Conservation (phyloP, 1,284 basidiomycete genomes). For the Fomitopsis pinicola region DNA sequence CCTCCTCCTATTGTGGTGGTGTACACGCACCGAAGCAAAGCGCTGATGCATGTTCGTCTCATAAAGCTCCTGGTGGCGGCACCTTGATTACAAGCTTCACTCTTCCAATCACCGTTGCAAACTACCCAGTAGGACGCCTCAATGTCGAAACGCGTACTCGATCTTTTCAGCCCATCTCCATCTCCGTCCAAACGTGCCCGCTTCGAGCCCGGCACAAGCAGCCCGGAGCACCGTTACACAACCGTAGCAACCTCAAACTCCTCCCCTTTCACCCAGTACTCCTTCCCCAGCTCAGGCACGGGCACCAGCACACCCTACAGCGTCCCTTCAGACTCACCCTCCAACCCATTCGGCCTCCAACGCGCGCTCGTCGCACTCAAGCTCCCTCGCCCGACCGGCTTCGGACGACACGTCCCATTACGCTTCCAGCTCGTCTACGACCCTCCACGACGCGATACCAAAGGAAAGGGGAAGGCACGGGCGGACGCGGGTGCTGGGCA, state of each 20-base stretch:
- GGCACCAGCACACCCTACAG: constrained; percentile 16
- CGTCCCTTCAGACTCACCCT: constrained; percentile 35
- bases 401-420: constrained; percentile 55
- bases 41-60: no score
- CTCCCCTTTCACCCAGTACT: constrained; percentile 22
- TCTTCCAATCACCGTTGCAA: no score
- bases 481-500: background rate
- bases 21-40: no score
- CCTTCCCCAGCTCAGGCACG: constrained; percentile 13
- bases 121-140: no score
- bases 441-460: background rate
- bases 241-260: constrained; percentile 11
- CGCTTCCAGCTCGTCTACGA: constrained; percentile 56
- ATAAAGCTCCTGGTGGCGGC: no score
- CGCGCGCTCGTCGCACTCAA: constrained; percentile 28
- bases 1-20: no score
- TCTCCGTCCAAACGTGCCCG: constrained; percentile 19
- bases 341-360: constrained; percentile 35
- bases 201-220: constrained; percentile 4
- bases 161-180: background rate
- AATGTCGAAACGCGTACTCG: background rate
- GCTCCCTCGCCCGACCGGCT: constrained; percentile 42
- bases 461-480: constrained; percentile 7
- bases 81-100: no score
- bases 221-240: constrained; percentile 4